Evolutionary conservation across 176 grass and related monocot species (phyloP).

Genomic region (Carex scoparia): DNA sequence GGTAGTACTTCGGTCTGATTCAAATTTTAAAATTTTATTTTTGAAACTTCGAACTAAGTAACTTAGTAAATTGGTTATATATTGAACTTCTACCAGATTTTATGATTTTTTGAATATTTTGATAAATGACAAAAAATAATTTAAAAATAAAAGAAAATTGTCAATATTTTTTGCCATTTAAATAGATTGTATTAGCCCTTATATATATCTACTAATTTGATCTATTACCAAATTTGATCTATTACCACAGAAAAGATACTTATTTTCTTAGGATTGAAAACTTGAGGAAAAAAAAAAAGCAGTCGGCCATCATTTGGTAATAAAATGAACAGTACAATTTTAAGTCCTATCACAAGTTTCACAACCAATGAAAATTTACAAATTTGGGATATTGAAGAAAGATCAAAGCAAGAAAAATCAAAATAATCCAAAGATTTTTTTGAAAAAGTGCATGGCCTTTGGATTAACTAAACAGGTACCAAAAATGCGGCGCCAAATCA

Average conservation of each 20-base stretch:
- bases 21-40: too few species aligned
- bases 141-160: too few species aligned
- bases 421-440: neutral
- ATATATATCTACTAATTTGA: neutral
- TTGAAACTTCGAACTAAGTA: too few species aligned
- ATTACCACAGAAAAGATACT: neutral
- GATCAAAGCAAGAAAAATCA: neutral
- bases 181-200: neutral
- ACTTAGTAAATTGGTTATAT: too few species aligned
- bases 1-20: too few species aligned
- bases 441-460: constrained; percentile 10
- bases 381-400: neutral
- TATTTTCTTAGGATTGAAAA: neutral
- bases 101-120: too few species aligned
- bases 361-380: neutral
- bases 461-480: constrained; percentile 4
- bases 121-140: too few species aligned
- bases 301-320: too few species aligned
- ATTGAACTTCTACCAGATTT: too few species aligned
- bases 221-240: neutral
- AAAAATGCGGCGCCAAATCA: constrained; percentile 14
- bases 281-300: neutral
- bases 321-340: too few species aligned
- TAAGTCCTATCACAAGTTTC: neutral
- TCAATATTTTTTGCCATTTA: too few species aligned